Percentiles rank a stretch among this genome's conserved stretches.
phyloP scores from a whole-genome alignment of 352 stramenopile species.

The Phytophthora foliorum region DNA sequence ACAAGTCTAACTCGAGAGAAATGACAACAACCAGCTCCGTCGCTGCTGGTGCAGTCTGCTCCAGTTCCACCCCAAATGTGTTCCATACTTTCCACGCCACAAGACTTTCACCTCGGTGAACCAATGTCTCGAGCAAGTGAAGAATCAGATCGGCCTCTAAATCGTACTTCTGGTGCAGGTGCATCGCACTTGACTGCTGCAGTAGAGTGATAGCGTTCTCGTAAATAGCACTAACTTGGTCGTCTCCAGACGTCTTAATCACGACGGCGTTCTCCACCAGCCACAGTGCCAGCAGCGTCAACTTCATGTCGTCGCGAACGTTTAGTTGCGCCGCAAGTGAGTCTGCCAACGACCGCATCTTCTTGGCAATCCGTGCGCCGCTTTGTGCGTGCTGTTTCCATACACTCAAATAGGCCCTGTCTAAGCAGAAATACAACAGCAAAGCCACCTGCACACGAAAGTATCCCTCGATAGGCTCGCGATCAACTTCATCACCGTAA shows the following conservation, averaged over 20 bases:
- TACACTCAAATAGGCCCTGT: constrained; percentile 72
- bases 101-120: constrained; percentile 77
- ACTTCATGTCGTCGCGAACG: constrained; percentile 86
- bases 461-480: constrained; percentile 78
- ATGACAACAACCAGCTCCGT: constrained; percentile 84
- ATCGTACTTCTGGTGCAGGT: constrained; percentile 80
- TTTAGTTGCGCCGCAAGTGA: constrained; percentile 78
- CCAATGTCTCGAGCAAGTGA: constrained; percentile 81
- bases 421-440: constrained; percentile 85
- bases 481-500: constrained; percentile 73
- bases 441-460: constrained; percentile 80
- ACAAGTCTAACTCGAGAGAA: constrained; percentile 78
- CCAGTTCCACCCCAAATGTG: constrained; percentile 74
- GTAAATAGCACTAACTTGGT: constrained; percentile 74
- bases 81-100: constrained; percentile 91
- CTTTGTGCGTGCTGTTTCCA: constrained; percentile 59
- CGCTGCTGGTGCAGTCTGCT: constrained; percentile 50
- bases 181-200: constrained; percentile 79
- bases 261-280: constrained; percentile 82
- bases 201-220: constrained; percentile 65
- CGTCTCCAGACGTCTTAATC: constrained; percentile 69
- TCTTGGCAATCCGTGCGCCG: constrained; percentile 62
- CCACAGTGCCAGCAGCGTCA: constrained; percentile 82
- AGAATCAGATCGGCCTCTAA: constrained; percentile 77
- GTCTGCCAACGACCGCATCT: constrained; percentile 71